Evolutionary conservation across 805 yeast species (phyloP).

Genomic region (Wickerhamiella allomyrinae): DNA sequence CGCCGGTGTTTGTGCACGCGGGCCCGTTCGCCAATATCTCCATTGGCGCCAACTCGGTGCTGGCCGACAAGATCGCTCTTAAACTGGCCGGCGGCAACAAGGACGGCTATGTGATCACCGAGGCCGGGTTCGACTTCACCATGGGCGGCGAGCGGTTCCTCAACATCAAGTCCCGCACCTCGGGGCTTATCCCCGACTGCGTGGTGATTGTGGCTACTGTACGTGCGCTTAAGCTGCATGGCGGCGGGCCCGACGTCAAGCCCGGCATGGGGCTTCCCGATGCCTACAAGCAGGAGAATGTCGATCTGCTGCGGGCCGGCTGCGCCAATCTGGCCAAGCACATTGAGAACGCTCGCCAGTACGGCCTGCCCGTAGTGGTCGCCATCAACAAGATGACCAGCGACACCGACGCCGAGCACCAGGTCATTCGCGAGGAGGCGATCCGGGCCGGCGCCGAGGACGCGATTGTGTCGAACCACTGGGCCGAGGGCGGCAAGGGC

Average conservation of each 20-base stretch:
- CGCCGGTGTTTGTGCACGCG: slow-evolving; percentile 94
- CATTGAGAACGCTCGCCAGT: slow-evolving; percentile 67
- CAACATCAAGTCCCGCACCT: slow-evolving; percentile 87
- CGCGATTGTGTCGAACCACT: slow-evolving; percentile 83
- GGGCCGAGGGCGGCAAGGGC: slow-evolving; percentile 93
- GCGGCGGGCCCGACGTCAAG: slow-evolving; percentile 93
- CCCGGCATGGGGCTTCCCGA: slow-evolving; percentile 81
- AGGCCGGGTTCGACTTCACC: slow-evolving; percentile 96
- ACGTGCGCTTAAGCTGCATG: slow-evolving; percentile 91
- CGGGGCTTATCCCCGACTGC: slow-evolving; percentile 76
- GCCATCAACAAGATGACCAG: slow-evolving; percentile 81
- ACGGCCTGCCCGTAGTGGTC: slow-evolving; percentile 85
- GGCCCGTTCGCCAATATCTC: slow-evolving; percentile 97
- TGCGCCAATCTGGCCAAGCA: slow-evolving; percentile 84
- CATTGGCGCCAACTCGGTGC: slow-evolving; percentile 88
- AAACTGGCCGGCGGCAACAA: slow-evolving; percentile 63
- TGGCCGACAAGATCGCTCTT: slow-evolving; percentile 86
- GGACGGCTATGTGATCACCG: slow-evolving; percentile 82
- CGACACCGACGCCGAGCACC: slow-evolving; percentile 70
- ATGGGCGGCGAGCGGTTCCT: slow-evolving; percentile 98
- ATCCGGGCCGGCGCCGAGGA: slow-evolving; percentile 83
- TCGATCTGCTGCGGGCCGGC: slow-evolving; percentile 63
- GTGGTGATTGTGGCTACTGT: slow-evolving; percentile 93
- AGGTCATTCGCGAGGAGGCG: slow-evolving; percentile 65
- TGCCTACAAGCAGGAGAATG: slow-evolving; percentile 68